Conservation (phyloP, 2,329 filamentous ascomycete species). For the Fusarium sp. region DNA sequence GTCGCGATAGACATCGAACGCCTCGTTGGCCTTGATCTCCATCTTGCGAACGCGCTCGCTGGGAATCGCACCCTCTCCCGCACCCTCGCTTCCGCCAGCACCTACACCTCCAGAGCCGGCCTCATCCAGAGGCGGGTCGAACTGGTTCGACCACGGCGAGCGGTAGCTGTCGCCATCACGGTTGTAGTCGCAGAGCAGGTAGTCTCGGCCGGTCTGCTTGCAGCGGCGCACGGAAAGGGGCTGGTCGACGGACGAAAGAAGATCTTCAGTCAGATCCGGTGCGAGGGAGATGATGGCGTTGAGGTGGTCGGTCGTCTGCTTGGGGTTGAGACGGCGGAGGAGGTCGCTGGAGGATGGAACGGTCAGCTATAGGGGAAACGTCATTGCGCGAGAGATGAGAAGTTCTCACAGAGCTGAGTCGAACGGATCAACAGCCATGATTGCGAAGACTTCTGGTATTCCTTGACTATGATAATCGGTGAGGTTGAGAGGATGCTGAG, state of each 20-base stretch:
- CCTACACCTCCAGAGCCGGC: slow-evolving; percentile 69
- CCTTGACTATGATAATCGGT: neutral
- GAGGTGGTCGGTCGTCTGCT: slow-evolving; percentile 90
- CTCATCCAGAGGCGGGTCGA: slow-evolving; percentile 88
- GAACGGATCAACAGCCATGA: slow-evolving; percentile 74
- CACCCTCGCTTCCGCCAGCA: slow-evolving; percentile 69
- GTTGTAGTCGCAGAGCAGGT: slow-evolving; percentile 99
- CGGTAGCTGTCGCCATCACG: slow-evolving; percentile 98
- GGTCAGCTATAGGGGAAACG: slow-evolving; percentile 27
- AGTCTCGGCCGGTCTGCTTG: slow-evolving; percentile 91
- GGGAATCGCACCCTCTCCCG: slow-evolving; percentile 85
- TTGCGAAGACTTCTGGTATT: slow-evolving; percentile 7
- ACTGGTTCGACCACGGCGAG: slow-evolving; percentile 99
- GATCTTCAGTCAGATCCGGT: slow-evolving; percentile 94
- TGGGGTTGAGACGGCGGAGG: slow-evolving; percentile 96
- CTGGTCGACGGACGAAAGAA: slow-evolving; percentile 97
- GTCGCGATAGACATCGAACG: slow-evolving; percentile 96
- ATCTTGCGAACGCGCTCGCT: slow-evolving; percentile 93
- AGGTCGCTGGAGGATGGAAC: slow-evolving; percentile 79
- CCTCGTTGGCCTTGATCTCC: slow-evolving; percentile 94
- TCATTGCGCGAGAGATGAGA: slow-evolving; percentile 10
- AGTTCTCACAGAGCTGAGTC: slow-evolving; percentile 80
- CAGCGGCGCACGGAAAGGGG: slow-evolving; percentile 90
- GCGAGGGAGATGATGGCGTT: slow-evolving; percentile 89
- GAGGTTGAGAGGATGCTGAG: slow-evolving; percentile 2